Percentiles rank a stretch among this genome's conserved stretches.
These are phyloP conservation scores for Calycina marina DNA, from an alignment of 2,329 filamentous ascomycete species.

Conservation along the genomic window DNA sequence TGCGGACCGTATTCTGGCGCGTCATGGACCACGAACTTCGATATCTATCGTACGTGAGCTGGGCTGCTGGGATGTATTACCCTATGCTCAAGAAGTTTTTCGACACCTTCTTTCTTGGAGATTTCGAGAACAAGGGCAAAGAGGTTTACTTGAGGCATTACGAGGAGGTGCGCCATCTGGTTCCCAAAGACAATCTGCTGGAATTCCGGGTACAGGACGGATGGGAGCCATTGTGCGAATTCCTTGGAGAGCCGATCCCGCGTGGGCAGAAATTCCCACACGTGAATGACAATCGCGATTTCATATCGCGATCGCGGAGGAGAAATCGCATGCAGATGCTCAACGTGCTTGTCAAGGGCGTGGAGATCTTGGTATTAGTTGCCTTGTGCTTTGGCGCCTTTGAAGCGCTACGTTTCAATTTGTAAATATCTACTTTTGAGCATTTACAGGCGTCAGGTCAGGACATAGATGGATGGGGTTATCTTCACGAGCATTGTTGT, in stretches of 20 bases:
- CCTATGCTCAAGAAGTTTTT: constrained; percentile 59
- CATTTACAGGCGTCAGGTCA: too few relatives aligned
- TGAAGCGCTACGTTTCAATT: too few relatives aligned
- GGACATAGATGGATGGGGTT: too few relatives aligned
- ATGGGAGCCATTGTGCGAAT: constrained; percentile 31
- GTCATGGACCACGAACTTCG: constrained; percentile 47
- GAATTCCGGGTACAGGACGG: constrained; percentile 29
- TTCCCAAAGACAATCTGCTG: constrained; percentile 27
- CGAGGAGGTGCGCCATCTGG: constrained; percentile 32
- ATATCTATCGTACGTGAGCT: constrained; percentile 40
- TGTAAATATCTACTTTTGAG: too few relatives aligned
- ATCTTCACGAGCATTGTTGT: too few relatives aligned
- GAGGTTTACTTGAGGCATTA: constrained; percentile 44
- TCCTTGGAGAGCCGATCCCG: constrained; percentile 22
- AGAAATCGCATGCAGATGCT: constrained; percentile 33
- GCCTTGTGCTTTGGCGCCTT: too few relatives aligned
- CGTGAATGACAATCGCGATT: constrained; percentile 33
- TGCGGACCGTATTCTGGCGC: constrained; percentile 55
- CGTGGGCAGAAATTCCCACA: constrained; percentile 26
- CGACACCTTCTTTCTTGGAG: constrained; percentile 51
- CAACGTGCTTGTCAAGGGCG: too few relatives aligned
- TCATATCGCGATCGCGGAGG: constrained; percentile 29
- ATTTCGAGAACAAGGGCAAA: constrained; percentile 52
- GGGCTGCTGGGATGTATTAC: constrained; percentile 53
- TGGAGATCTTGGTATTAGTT: too few relatives aligned